Evolutionary conservation across 345 rosid species (phyloP).

Genomic region (Streptanthus diversifolius): DNA sequence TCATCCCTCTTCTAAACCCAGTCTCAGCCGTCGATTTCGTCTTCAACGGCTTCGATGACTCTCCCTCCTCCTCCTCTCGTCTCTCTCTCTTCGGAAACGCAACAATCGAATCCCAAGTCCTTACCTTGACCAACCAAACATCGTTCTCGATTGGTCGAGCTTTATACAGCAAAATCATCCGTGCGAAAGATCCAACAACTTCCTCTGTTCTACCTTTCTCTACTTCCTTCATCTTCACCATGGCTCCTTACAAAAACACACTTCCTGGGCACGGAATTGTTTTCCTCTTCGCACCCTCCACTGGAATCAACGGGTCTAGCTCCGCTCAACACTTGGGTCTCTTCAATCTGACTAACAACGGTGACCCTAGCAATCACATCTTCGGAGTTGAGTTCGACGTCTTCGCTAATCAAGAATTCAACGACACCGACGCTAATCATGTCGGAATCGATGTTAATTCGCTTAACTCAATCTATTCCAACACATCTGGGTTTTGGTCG

Average conservation of each 20-base stretch:
- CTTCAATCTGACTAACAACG: conserved; percentile 45
- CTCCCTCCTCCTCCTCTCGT: conserved; percentile 12
- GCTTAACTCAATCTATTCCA: conserved; percentile 27
- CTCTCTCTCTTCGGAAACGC: conserved; percentile 40
- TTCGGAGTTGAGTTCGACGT: conserved; percentile 52
- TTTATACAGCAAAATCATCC: conserved; percentile 35
- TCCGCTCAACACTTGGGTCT: conserved; percentile 48
- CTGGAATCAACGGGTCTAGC: conserved; percentile 41
- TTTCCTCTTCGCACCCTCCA: conserved; percentile 41
- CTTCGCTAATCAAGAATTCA: conserved; percentile 44
- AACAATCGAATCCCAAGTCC: conserved; percentile 37
- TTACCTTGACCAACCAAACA: conserved; percentile 43
- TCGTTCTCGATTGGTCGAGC: conserved; percentile 45
- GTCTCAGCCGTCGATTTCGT: conserved; percentile 50
- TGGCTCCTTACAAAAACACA: conserved; percentile 36
- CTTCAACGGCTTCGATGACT: conserved; percentile 65
- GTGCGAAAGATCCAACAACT: conserved; percentile 32
- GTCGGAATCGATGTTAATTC: conserved; percentile 47
- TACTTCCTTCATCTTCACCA: conserved; percentile 55
- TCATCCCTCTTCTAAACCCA: conserved; percentile 16
- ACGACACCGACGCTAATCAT: conserved; percentile 46
- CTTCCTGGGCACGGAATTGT: conserved; percentile 57
- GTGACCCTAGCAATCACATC: conserved; percentile 32
- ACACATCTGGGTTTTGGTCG: conserved; percentile 40
- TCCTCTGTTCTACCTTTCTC: conserved; percentile 45